Percentiles rank a stretch among this genome's conserved stretches.
These are phyloP conservation scores for Plantago elongata DNA, from an alignment of 257 asterid species.

Conservation along the genomic window DNA sequence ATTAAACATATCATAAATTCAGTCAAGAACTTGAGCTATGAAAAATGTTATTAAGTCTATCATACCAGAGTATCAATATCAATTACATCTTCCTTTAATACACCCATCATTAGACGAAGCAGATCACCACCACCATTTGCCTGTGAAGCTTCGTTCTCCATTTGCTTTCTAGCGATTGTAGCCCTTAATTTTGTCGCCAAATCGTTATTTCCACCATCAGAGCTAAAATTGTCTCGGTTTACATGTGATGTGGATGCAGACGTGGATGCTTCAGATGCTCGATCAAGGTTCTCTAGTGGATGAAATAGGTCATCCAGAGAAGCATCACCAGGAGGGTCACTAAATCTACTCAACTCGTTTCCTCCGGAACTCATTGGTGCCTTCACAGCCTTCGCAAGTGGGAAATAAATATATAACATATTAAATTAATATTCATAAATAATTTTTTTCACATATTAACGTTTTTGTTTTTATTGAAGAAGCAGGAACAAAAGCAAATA, in stretches of 20 bases:
- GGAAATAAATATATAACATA: constrained; percentile 8
- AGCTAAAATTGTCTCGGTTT: constrained; percentile 36
- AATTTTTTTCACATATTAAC: too few relatives aligned
- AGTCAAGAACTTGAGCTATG: constrained; percentile 20
- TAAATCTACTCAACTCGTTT: constrained; percentile 80
- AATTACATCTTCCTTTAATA: constrained; percentile 83
- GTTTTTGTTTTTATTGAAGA: background rate
- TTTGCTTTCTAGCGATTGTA: constrained; percentile 82
- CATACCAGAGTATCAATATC: constrained; percentile 80
- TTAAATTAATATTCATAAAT: too few relatives aligned
- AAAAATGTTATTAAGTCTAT: constrained; percentile 5
- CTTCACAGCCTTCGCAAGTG: constrained; percentile 52
- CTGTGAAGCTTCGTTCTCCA: constrained; percentile 72
- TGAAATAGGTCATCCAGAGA: constrained; percentile 90
- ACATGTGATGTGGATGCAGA: constrained; percentile 69
- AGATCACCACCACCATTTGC: constrained; percentile 73
- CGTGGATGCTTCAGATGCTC: constrained; percentile 66
- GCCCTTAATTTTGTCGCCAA: constrained; percentile 91
- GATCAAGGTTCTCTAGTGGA: constrained; percentile 57
- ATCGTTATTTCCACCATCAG: constrained; percentile 70
- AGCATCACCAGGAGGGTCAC: constrained; percentile 96
- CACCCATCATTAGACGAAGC: constrained; percentile 94
- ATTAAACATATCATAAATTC: constrained; percentile 21
- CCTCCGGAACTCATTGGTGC: constrained; percentile 42
- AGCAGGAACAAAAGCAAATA: constrained; percentile 12